Base-by-base conservation (phyloP, 108 stramenopile species). In the Skeletonema grethae region DNA sequence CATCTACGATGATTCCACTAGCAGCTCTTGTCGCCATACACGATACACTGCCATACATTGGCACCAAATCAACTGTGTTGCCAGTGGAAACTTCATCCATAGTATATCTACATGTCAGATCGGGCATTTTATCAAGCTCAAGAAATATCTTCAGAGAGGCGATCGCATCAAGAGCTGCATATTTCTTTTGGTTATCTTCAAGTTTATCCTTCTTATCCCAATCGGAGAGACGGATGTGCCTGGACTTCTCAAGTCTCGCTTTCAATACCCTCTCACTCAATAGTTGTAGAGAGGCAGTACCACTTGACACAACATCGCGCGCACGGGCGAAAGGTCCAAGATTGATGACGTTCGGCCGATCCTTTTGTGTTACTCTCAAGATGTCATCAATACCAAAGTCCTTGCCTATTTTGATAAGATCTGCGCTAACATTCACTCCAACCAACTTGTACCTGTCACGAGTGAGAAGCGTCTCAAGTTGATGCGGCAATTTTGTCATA, bases 81-180 rank as follows among this genome's bases (percentile, higher is more conserved):
- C 69, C 75, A 9, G 28, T 5, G 11, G 18, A 60, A 34, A 61
- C 76, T 13, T 67, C 75, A 12, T 59, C 63, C 18, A 12, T 24
- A 24, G 18, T 57, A 39, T 72, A 39, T 57, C 75, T 48, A 7
- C 11, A 22, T 55, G 70, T 57, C 31, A 82, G 31, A 66, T 82
- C 76, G 18, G 73, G 75, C 56, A 50, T 60, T 39, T 75, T 55
- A 18, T 63, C 12, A 0, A 80, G 50, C 31, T 45, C 32, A 8
- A 62, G 24, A 18, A 39, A 69, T 9, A 75, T 39, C 41, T 64
- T 15, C 7, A 75, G 75, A 6, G 75, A 61, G 12, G 74, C 83
- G 10, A 74, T 75, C 0, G 79, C 85, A 77, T 89, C 88, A 12
- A 80, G 56, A 16, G 80, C 79, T 11, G 81, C 83, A 69, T 89